Conservation (phyloP, 805 yeast genomes). For the Millerozyma acaciae region DNA sequence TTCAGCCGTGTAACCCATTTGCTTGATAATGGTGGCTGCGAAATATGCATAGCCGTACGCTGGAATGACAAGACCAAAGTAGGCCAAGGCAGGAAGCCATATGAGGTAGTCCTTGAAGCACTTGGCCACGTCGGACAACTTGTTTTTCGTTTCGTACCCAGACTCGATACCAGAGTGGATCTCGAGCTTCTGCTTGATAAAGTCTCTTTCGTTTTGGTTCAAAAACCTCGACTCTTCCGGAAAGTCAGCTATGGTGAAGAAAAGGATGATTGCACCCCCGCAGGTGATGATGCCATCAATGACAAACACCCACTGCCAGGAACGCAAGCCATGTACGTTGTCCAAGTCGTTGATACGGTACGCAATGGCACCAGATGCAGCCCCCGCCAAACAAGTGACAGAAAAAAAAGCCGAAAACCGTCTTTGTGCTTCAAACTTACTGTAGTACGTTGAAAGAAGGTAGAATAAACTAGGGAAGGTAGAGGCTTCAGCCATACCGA, state of each 20-base stretch:
- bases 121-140: conserved; percentile 39
- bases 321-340: conserved; percentile 35
- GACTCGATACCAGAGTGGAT: conserved; percentile 42
- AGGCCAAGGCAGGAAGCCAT: conserved; percentile 55
- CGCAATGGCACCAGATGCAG: conserved; percentile 73
- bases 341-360: conserved; percentile 57
- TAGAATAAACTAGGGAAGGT: conserved; percentile 76
- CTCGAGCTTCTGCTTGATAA: conserved; percentile 56
- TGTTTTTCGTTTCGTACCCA: conserved; percentile 46
- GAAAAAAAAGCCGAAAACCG: conserved; percentile 67
- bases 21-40: conserved; percentile 61
- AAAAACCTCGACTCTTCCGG: conserved; percentile 61
- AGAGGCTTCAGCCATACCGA: conserved; percentile 68
- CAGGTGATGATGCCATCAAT: conserved; percentile 42
- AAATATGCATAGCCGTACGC: conserved; percentile 74
- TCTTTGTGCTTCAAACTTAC: conserved; percentile 62
- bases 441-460: conserved; percentile 62
- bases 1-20: conserved; percentile 64
- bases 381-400: conserved; percentile 73
- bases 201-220: conserved; percentile 48
- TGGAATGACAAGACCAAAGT: conserved; percentile 67
- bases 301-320: conserved; percentile 53
- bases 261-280: conserved; percentile 33
- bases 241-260: conserved; percentile 61
- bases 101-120: conserved; percentile 60